Evolutionary conservation across 2,329 filamentous ascomycete genomes (phyloP).

Genomic region (Curvularia sp.): DNA sequence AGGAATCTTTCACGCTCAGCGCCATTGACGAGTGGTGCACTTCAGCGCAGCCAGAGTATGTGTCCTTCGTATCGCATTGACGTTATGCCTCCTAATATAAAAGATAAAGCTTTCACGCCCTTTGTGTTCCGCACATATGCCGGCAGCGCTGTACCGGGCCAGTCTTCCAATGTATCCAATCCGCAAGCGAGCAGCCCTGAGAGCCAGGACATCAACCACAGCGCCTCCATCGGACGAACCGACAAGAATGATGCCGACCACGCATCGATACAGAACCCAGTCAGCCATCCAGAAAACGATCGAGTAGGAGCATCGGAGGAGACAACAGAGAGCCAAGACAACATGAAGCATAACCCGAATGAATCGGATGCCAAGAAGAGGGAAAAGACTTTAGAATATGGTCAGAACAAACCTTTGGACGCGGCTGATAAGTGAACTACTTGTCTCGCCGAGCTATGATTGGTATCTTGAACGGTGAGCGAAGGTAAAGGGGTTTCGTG

Average conservation of each 20-base stretch:
- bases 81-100: background rate
- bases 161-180: slow-evolving; percentile 24
- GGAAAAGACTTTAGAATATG: slow-evolving; percentile 22
- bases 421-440: slow-evolving; percentile 19
- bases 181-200: slow-evolving; percentile 20
- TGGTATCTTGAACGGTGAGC: background rate
- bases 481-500: no score
- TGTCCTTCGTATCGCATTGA: accelerated
- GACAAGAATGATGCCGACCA: slow-evolving; percentile 17
- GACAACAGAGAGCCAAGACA: slow-evolving; percentile 27
- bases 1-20: slow-evolving; percentile 15
- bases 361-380: slow-evolving; percentile 27
- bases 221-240: slow-evolving; percentile 13
- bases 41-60: slow-evolving; percentile 15
- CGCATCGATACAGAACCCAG: slow-evolving; percentile 18
- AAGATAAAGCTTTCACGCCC: slow-evolving; percentile 1
- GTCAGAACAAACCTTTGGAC: slow-evolving; percentile 27
- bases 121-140: slow-evolving; percentile 15
- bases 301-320: slow-evolving; percentile 20
- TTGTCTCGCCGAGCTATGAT: background rate
- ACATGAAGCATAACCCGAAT: slow-evolving; percentile 28
- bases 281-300: slow-evolving; percentile 20
- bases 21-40: background rate
- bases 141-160: slow-evolving; percentile 13
- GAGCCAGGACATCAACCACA: slow-evolving; percentile 23